Percentiles rank a stretch among this genome's conserved stretches.
phyloP scores from a whole-genome alignment of 1,139 yeast species.

The Protomyces inundatus region DNA sequence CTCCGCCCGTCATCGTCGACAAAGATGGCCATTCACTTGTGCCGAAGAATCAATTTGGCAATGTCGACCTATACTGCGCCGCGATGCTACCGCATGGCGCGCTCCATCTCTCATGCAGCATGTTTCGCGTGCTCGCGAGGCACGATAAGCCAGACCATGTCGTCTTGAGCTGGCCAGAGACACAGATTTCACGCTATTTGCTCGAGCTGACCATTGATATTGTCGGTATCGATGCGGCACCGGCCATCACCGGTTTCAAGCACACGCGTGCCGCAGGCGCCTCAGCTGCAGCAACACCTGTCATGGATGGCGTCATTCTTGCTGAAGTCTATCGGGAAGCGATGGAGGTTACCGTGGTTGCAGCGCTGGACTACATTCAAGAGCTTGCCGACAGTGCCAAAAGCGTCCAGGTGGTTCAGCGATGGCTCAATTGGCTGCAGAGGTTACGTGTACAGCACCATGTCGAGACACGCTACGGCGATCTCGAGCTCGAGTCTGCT shows the following conservation, averaged over 20 bases:
- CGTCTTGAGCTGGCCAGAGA: neutral
- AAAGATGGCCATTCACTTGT: conserved; percentile 39
- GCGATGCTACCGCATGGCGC: conserved; percentile 84
- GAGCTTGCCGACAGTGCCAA: neutral
- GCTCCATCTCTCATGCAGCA: conserved; percentile 46
- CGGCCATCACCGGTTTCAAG: conserved; percentile 76
- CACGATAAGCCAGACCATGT: neutral
- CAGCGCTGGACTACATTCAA: neutral
- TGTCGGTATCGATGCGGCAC: conserved; percentile 71
- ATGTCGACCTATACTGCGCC: conserved; percentile 69
- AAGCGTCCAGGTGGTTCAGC: neutral
- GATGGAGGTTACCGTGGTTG: conserved; percentile 42
- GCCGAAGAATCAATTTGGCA: conserved; percentile 72
- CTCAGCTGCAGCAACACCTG: conserved; percentile 50
- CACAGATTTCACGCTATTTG: conserved; percentile 43
- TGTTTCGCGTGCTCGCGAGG: neutral
- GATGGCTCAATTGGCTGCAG: neutral
- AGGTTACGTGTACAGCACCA: neutral
- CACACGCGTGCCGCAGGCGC: conserved; percentile 41
- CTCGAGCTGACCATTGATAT: conserved; percentile 47
- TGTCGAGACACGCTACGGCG: neutral
- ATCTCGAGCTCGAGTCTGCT: neutral
- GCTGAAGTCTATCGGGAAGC: conserved; percentile 64
- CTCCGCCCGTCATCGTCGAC: conserved; percentile 64
- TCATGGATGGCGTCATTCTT: conserved; percentile 71